Conservation (phyloP, 192 early-diverging fungal species). For the Chytriomyces confervae region DNA sequence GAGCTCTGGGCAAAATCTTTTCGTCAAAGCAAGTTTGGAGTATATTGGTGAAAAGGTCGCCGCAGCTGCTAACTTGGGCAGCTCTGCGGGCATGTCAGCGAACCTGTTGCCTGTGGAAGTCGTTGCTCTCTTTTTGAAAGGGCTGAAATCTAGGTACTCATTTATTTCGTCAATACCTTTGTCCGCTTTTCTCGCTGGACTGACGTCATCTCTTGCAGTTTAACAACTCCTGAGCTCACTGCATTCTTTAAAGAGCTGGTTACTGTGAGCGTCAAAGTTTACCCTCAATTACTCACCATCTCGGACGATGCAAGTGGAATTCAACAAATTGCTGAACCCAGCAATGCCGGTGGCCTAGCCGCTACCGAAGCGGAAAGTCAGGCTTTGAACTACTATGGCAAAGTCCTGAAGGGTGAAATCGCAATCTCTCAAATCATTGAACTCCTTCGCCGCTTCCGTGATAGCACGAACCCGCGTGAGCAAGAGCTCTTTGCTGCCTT, state of each 20-base stretch:
- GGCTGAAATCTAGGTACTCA: slow-evolving; percentile 48
- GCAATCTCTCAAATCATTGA: slow-evolving; percentile 86
- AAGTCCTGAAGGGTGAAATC: slow-evolving; percentile 79
- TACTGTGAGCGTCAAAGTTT: slow-evolving; percentile 26
- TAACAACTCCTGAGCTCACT: slow-evolving; percentile 60
- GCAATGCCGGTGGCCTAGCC: neutral
- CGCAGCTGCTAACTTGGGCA: slow-evolving; percentile 2
- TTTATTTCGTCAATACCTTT: neutral
- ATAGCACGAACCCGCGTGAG: slow-evolving; percentile 73
- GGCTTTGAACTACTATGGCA: slow-evolving; percentile 75
- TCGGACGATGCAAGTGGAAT: neutral
- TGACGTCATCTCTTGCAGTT: slow-evolving; percentile 38
- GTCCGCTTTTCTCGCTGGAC: slow-evolving; percentile 4
- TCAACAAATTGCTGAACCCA: neutral
- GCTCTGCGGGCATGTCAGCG: neutral
- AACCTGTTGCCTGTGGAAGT: slow-evolving; percentile 65
- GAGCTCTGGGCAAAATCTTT: slow-evolving; percentile 55
- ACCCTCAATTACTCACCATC: slow-evolving; percentile 14
- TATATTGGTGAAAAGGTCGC: slow-evolving; percentile 70
- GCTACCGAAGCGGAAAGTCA: slow-evolving; percentile 73
- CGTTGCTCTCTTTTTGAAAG: slow-evolving; percentile 68
- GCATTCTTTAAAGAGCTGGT: slow-evolving; percentile 35
- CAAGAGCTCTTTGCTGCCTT: slow-evolving; percentile 88
- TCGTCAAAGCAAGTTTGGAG: slow-evolving; percentile 75
- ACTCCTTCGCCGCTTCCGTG: slow-evolving; percentile 78